Conservation (phyloP, 345 rosid genomes). For the Anastatica hierochuntica region DNA sequence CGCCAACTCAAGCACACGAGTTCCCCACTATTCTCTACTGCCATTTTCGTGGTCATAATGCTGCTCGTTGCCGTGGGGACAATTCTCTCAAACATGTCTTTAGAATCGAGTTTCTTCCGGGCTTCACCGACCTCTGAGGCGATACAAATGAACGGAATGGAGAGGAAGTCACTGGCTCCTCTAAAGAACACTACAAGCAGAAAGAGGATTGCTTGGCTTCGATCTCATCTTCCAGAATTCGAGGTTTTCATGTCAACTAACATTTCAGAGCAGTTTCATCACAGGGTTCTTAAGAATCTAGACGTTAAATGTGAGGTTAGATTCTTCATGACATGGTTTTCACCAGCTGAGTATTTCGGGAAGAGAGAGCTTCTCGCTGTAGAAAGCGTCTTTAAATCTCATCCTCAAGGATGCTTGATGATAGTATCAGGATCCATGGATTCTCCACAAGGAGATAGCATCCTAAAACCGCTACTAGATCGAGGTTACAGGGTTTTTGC, state of each 20-base stretch:
- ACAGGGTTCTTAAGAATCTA: conserved; percentile 42
- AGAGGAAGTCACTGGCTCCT: conserved; percentile 32
- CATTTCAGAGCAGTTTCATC: conserved; percentile 37
- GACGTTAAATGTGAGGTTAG: conserved; percentile 36
- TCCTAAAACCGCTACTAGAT: conserved; percentile 47
- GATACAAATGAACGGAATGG: conserved; percentile 20
- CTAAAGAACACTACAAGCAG: conserved; percentile 35
- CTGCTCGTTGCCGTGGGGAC: conserved; percentile 32
- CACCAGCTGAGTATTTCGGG: conserved; percentile 40
- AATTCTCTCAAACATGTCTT: conserved; percentile 17
- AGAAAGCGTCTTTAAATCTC: conserved; percentile 55
- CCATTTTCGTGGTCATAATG: conserved; percentile 27
- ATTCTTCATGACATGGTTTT: conserved; percentile 87
- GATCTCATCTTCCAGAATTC: conserved; percentile 27
- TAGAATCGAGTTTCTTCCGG: conserved; percentile 6
- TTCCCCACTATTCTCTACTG: conserved; percentile 15
- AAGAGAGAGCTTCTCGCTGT: conserved; percentile 44
- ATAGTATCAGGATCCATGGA: conserved; percentile 63
- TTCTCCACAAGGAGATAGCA: conserved; percentile 36
- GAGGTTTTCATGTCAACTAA: conserved; percentile 46
- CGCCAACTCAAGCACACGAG: conserved; percentile 19
- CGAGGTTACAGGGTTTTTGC: conserved; percentile 40
- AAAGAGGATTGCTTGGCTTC: conserved; percentile 43
- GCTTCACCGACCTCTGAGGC: conserved; percentile 1
- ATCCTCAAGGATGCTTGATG: conserved; percentile 57